Evolutionary conservation across 1,139 yeast species (phyloP).

Genomic region (Ogataea hybrid): DNA sequence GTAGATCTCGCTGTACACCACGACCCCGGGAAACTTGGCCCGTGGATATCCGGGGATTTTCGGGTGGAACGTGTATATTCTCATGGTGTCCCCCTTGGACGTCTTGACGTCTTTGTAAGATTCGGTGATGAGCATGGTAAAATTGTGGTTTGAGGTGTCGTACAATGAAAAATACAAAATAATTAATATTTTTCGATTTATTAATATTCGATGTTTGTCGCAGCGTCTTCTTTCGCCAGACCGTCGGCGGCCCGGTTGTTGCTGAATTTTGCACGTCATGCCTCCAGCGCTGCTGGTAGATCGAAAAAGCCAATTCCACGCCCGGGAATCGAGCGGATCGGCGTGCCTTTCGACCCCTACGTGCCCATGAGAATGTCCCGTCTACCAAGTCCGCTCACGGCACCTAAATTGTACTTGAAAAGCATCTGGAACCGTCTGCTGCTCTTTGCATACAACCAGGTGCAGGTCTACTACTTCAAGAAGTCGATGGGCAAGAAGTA

Average conservation of each 20-base stretch:
- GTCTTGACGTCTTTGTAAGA: constrained; percentile 63
- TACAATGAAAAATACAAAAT: background rate
- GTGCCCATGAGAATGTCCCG: constrained; percentile 48
- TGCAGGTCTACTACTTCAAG: constrained; percentile 62
- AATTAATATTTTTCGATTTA: background rate
- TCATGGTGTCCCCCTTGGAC: constrained; percentile 63
- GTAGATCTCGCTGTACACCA: constrained; percentile 77
- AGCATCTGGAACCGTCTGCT: constrained; percentile 49
- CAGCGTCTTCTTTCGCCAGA: constrained; percentile 1
- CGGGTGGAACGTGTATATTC: constrained; percentile 68
- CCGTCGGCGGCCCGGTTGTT: background rate
- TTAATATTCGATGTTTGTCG: constrained; percentile 1
- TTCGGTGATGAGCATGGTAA: constrained; percentile 67
- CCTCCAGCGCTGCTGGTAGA: constrained; percentile 1
- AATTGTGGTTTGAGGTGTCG: constrained; percentile 5
- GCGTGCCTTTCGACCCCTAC: constrained; percentile 45
- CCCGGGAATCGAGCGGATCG: constrained; percentile 36
- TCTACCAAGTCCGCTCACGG: constrained; percentile 41
- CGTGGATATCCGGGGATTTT: constrained; percentile 66
- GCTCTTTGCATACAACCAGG: constrained; percentile 58
- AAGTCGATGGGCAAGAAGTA: constrained; percentile 52
- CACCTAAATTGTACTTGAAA: constrained; percentile 40
- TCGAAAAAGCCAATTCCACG: constrained; percentile 21
- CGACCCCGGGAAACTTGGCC: constrained; percentile 77
- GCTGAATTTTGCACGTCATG: constrained; percentile 1